Conservation (phyloP, 2,329 filamentous ascomycete species). For the Fusarium sp. region DNA sequence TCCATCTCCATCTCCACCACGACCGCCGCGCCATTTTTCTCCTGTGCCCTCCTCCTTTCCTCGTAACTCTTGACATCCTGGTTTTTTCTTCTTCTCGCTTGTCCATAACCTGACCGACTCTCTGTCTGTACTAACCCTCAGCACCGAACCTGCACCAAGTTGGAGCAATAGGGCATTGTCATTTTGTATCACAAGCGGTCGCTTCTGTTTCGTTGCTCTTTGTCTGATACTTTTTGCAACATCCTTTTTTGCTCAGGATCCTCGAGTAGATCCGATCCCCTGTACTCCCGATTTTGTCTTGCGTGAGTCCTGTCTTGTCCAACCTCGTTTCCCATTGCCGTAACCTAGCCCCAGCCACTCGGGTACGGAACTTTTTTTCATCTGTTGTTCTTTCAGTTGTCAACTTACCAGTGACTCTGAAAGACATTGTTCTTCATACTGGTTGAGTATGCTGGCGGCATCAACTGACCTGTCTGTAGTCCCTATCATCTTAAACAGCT, state of each 20-base stretch:
- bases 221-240: constrained; percentile 35
- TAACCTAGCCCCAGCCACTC: constrained; percentile 30
- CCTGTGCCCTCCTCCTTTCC: constrained; percentile 23
- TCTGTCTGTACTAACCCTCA: constrained; percentile 24
- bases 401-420: neutral
- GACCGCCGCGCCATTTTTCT: constrained; percentile 32
- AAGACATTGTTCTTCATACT: neutral
- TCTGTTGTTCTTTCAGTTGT: neutral
- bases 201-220: constrained; percentile 30
- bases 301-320: constrained; percentile 39
- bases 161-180: constrained; percentile 1
- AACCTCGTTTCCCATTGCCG: constrained; percentile 23
- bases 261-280: constrained; percentile 42
- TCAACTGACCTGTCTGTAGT: constrained; percentile 34
- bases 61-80: constrained; percentile 33
- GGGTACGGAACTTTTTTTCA: constrained; percentile 9
- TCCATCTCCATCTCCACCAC: constrained; percentile 26
- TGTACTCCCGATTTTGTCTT: constrained; percentile 40
- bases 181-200: constrained; percentile 27
- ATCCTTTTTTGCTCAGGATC: constrained; percentile 37
- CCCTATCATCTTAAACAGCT: constrained; percentile 19
- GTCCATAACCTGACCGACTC: constrained; percentile 2
- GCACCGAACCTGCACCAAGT: constrained; percentile 1
- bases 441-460: neutral
- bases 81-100: constrained; percentile 19